Evolutionary conservation across 371 early-diverging fungal species (phyloP).

Genomic region (Mucor piriformis): DNA sequence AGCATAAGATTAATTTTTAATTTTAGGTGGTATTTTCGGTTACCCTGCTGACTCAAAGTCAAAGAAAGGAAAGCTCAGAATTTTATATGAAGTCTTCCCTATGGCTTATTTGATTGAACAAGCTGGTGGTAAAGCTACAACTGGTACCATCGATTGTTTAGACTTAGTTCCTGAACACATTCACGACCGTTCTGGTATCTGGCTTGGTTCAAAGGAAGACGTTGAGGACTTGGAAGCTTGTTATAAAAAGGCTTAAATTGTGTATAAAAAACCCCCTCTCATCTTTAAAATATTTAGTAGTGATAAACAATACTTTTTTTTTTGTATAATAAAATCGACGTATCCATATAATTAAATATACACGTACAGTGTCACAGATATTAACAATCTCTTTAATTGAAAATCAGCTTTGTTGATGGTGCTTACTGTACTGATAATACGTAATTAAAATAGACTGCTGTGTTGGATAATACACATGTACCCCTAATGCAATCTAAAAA

Average conservation of each 20-base stretch:
- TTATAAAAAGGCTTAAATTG: slow-evolving; percentile 37
- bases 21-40: slow-evolving; percentile 75
- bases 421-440: too few species aligned
- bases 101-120: slow-evolving; percentile 95
- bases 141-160: slow-evolving; percentile 81
- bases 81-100: slow-evolving; percentile 98
- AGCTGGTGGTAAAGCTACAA: slow-evolving; percentile 93
- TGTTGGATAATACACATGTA: too few species aligned
- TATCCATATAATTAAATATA: too few species aligned
- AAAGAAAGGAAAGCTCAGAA: slow-evolving; percentile 91
- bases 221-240: slow-evolving; percentile 78
- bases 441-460: too few species aligned
- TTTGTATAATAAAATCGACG: too few species aligned
- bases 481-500: too few species aligned
- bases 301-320: too few species aligned
- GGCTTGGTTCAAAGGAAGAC: slow-evolving; percentile 91
- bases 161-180: slow-evolving; percentile 88
- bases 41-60: slow-evolving; percentile 88
- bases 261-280: not conserved
- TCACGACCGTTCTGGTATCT: slow-evolving; percentile 92
- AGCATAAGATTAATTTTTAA: not conserved
- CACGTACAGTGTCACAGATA: too few species aligned
- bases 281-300: too few species aligned
- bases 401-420: too few species aligned
- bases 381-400: too few species aligned